These are phyloP conservation scores for Holtermanniella nyarrowii DNA, from an alignment of 768 basidiomycete genomes.

Conservation along the genomic window DNA sequence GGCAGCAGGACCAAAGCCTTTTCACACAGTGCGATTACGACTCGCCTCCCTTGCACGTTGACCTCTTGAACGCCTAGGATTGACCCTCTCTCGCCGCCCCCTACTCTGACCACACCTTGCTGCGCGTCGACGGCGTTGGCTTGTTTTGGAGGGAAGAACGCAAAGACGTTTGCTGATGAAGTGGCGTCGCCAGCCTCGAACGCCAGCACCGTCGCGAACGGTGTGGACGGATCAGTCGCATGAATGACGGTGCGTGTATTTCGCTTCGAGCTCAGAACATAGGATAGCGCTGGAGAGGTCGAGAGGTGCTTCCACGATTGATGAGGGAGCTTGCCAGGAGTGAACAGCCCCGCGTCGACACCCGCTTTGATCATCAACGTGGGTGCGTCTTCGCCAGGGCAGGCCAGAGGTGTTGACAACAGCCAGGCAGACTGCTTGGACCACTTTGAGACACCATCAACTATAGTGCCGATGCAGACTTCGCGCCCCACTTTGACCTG, in stretches of 20 bases:
- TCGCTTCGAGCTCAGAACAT: conserved; percentile 85
- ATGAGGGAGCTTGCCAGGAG: conserved; percentile 5
- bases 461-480: conserved; percentile 60
- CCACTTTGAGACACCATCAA: conserved; percentile 51
- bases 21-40: conserved; percentile 61
- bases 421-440: conserved; percentile 48
- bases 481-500: conserved; percentile 50
- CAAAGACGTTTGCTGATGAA: conserved; percentile 70
- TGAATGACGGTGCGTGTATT: conserved; percentile 84
- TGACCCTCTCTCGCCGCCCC: conserved; percentile 59
- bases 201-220: conserved; percentile 50
- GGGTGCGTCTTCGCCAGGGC: neutral
- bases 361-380: conserved; percentile 21
- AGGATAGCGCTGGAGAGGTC: conserved; percentile 84
- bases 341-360: conserved; percentile 40
- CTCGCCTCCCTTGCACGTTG: conserved; percentile 33
- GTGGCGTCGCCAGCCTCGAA: conserved; percentile 53
- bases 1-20: conserved; percentile 53
- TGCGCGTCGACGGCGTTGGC: conserved; percentile 55
- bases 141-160: conserved; percentile 56
- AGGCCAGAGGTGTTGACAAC: conserved; percentile 18
- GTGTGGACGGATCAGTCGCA: conserved; percentile 43
- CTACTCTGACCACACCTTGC: conserved; percentile 70
- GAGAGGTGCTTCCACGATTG: conserved; percentile 48
- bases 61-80: conserved; percentile 64